Evolutionary conservation across 345 rosid species (phyloP).

Genomic region (Aurinia saxatilis): DNA sequence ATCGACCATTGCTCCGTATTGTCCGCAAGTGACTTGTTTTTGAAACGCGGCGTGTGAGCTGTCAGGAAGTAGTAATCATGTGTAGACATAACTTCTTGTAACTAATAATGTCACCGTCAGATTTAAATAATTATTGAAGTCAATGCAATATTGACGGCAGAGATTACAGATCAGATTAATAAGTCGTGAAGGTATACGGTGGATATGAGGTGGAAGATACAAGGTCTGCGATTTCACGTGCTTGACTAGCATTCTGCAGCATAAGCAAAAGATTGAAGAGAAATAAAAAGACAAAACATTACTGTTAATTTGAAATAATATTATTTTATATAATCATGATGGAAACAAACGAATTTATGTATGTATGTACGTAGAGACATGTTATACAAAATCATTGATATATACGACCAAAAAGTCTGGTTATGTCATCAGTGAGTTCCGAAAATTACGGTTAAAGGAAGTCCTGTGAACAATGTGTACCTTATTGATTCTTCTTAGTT

Average conservation of each 20-base stretch:
- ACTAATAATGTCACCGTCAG: neutral
- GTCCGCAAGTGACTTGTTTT: conserved; percentile 30
- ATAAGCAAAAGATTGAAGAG: neutral
- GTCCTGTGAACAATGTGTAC: neutral
- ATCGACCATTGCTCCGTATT: conserved; percentile 29
- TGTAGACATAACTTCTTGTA: neutral
- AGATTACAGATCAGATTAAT: neutral
- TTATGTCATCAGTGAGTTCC: conserved; percentile 2
- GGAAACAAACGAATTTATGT: neutral
- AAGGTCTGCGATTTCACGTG: conserved; percentile 23
- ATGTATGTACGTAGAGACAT: neutral
- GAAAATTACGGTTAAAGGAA: conserved; percentile 13
- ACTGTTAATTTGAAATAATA: neutral
- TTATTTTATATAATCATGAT: neutral
- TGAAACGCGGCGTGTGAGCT: conserved; percentile 30
- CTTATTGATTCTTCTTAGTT: neutral
- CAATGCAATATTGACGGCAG: conserved; percentile 2
- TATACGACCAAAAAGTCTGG: neutral
- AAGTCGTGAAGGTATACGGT: conserved; percentile 7
- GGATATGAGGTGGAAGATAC: neutral
- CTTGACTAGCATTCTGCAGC: conserved; percentile 14
- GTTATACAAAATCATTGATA: neutral
- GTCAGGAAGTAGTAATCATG: conserved; percentile 17
- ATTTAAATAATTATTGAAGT: neutral
- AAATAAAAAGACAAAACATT: neutral